Conservation (phyloP, 1,284 basidiomycete species). For the Trichosporon sp. region DNA sequence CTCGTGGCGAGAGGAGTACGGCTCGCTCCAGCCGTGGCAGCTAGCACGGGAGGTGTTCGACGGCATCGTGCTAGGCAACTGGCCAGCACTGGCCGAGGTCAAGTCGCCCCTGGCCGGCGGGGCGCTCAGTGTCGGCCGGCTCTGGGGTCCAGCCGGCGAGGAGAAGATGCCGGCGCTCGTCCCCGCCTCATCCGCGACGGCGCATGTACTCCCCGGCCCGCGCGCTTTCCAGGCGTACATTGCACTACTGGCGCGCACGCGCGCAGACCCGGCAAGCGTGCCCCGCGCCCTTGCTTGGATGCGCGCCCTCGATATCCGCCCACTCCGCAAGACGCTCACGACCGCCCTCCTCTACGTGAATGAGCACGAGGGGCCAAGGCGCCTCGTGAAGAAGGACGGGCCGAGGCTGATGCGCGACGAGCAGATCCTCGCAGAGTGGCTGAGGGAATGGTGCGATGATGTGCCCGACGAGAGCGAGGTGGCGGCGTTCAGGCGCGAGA, state of each 20-base stretch:
- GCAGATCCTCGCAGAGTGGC: constrained; percentile 56
- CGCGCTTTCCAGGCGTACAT: constrained; percentile 60
- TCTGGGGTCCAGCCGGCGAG: constrained; percentile 12
- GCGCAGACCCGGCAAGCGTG: constrained; percentile 33
- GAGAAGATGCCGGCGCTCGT: not conserved
- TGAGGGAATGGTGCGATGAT: constrained; percentile 60
- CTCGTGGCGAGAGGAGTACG: constrained; percentile 21
- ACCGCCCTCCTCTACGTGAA: constrained; percentile 63
- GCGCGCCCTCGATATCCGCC: constrained; percentile 57
- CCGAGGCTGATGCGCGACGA: constrained; percentile 49
- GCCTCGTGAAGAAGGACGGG: constrained; percentile 51
- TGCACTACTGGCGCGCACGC: constrained; percentile 56
- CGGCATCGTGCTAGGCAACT: constrained; percentile 34
- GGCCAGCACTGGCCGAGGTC: constrained; percentile 27
- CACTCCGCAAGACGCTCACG: constrained; percentile 56
- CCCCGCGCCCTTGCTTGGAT: constrained; percentile 68
- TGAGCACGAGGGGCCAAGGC: constrained; percentile 61
- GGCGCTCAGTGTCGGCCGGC: constrained; percentile 10
- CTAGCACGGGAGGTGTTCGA: constrained; percentile 30
- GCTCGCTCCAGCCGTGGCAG: constrained; percentile 26
- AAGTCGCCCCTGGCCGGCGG: constrained; percentile 29
- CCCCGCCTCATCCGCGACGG: constrained; percentile 24
- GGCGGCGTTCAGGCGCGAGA: constrained; percentile 12
- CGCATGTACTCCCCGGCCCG: constrained; percentile 53
- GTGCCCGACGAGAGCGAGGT: constrained; percentile 53